Percentiles rank a stretch among this genome's conserved stretches.
phyloP scores from a whole-genome alignment of 805 yeast species.

The Jamesozyma gamospora region DNA sequence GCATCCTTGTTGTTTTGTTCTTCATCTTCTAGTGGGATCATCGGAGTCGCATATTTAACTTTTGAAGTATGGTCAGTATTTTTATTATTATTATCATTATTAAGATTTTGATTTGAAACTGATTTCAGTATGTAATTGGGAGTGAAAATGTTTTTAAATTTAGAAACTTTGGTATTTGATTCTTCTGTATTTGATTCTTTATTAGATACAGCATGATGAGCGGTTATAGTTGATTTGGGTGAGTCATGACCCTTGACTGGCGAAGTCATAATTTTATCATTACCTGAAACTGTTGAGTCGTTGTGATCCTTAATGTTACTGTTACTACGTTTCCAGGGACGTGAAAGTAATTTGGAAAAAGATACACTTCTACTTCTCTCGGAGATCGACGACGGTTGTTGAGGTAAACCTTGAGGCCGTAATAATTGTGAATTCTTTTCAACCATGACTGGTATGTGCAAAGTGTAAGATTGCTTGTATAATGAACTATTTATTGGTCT shows the following conservation, averaged over 20 bases:
- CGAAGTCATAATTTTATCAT: neutral
- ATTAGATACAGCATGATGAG: neutral
- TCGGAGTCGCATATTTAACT: constrained; percentile 3
- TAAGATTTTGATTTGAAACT: too few species aligned
- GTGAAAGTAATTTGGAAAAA: constrained; percentile 16
- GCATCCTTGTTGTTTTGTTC: neutral
- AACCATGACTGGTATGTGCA: too few species aligned
- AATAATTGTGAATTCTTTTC: too few species aligned
- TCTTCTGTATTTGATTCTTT: constrained; percentile 3
- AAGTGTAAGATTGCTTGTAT: too few species aligned
- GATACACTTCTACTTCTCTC: constrained; percentile 20
- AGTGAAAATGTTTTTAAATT: constrained; percentile 16
- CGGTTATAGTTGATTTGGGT: neutral
- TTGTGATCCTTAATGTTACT: neutral
- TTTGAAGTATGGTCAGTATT: neutral
- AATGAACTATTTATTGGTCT: too few species aligned
- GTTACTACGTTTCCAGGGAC: constrained; percentile 8
- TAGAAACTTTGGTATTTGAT: constrained; percentile 13
- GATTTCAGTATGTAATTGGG: neutral
- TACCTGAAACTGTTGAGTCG: neutral
- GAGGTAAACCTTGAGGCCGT: constrained; percentile 1
- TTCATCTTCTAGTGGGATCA: neutral
- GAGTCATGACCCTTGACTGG: too few species aligned
- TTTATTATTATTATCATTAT: constrained; percentile 1
- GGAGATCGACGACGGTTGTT: constrained; percentile 8